phyloP scores from a whole-genome alignment of 441 rosid genomes.

The Populus hybrid region DNA sequence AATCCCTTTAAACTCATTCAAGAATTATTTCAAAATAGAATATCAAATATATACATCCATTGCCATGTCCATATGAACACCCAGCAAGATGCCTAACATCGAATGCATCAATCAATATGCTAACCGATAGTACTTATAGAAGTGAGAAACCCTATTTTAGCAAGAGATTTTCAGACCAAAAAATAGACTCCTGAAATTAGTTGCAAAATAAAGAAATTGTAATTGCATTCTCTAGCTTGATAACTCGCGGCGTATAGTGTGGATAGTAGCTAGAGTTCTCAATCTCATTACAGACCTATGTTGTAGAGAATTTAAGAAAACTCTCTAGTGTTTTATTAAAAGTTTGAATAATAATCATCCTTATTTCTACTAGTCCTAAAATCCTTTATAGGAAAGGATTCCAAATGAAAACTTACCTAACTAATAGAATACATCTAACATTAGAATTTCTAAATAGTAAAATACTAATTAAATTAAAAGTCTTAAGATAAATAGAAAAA shows the following conservation, averaged over 20 bases:
- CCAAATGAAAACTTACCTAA: too few species aligned
- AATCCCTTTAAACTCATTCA: background rate
- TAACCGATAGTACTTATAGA: background rate
- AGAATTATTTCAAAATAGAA: background rate
- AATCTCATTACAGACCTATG: too few species aligned
- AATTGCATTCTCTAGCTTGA: background rate
- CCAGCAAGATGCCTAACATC: background rate
- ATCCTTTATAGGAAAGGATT: too few species aligned
- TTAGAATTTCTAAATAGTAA: too few species aligned
- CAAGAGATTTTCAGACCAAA: background rate
- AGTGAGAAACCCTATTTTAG: background rate
- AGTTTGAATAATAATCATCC: too few species aligned
- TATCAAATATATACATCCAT: background rate
- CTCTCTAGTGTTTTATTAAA: too few species aligned
- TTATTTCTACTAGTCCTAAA: too few species aligned
- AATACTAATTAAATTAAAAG: too few species aligned
- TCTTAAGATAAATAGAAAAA: too few species aligned
- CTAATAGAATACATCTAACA: too few species aligned
- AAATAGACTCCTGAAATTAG: background rate
- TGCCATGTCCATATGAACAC: background rate
- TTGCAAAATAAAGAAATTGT: background rate
- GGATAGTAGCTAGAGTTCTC: too few species aligned
- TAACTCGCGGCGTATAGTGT: background rate
- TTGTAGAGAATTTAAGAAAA: too few species aligned
- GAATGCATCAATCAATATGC: background rate